Base-by-base conservation (phyloP, 2,329 filamentous ascomycete genomes). In the Bipolaris bicolor region DNA sequence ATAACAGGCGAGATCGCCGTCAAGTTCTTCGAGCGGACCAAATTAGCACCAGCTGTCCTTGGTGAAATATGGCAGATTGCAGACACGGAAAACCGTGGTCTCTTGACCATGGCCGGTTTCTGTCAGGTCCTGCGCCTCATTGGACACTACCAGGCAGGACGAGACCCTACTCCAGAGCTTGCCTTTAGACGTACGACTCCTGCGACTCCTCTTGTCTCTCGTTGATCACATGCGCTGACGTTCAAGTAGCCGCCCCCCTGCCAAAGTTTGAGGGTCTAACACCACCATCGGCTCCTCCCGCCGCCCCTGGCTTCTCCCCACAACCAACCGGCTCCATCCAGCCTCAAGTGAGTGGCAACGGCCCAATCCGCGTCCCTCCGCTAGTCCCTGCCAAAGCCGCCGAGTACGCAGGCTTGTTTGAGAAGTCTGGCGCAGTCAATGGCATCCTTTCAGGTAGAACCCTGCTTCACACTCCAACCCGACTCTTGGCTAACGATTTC, bases 31-130 rank as follows among this genome's bases (percentile, higher is more conserved):
- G 93, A 98, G 79, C 95, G 95, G 83, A 98, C 95, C 44, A 89
- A 90, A 67, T 83, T 99, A 47, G 88, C 94, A 60, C 91, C 93
- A 52, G 88, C 91, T 61, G 84, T 95, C 47, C 84, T 99, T 58
- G 95, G 94, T 77, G 77, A 97, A 90, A 98, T 99, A 84, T 99
- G 95, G 95, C 94, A 98, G 80, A 95, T 99, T 76, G 94, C 95
- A 67, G 95, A 99, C 80, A 92, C 87, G 65, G 94, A 98, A 81
- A 99, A 99, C 81, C 88, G 93, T 64, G 95, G 95, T 50, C 90
- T 98, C 66, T 82, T 99, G 66, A 97, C 93, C 33, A 92, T 92
- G 18, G 87, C 92, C 40, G 95, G 94, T 74, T 99, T 99, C 79
- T 91, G 93, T 60, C 86, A 97, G 74, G 95, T 96, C 56, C 80